These are phyloP conservation scores for Trypanosoma cruzi DNA, from an alignment of 208 protist species.

Conservation along the genomic window DNA sequence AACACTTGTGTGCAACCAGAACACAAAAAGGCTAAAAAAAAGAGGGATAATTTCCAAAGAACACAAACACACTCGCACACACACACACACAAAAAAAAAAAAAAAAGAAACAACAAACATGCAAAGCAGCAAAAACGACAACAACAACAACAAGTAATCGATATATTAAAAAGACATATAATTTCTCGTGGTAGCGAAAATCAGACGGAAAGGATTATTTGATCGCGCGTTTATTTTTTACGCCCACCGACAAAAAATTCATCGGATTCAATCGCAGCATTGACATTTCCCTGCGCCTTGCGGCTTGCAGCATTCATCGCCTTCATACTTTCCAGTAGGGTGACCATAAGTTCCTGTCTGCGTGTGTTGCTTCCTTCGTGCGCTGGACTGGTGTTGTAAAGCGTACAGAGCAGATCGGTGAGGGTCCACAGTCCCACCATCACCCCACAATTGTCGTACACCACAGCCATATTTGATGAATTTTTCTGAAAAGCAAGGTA, in stretches of 20 bases:
- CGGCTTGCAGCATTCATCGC: slow-evolving; percentile 38
- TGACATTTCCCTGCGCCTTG: not conserved
- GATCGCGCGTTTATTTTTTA: not conserved
- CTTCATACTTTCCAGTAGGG: slow-evolving; percentile 50
- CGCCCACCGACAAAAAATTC: not conserved
- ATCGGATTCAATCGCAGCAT: not conserved
- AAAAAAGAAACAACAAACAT: too few species aligned
- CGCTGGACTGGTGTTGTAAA: slow-evolving; percentile 43
- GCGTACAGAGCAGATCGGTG: slow-evolving; percentile 52
- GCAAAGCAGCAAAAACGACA: too few species aligned
- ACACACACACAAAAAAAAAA: too few species aligned
- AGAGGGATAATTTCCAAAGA: too few species aligned
- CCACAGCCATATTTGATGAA: slow-evolving; percentile 59
- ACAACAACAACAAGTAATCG: too few species aligned
- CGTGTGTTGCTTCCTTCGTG: slow-evolving; percentile 20
- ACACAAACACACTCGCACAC: too few species aligned
- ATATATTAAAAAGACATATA: not conserved
- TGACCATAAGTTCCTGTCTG: slow-evolving; percentile 48
- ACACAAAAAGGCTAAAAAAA: too few species aligned
- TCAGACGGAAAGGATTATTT: not conserved
- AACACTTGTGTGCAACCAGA: not conserved
- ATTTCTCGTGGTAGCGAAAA: not conserved
- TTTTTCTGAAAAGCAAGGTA: slow-evolving; percentile 68
- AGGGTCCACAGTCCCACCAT: slow-evolving; percentile 73
- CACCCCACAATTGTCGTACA: slow-evolving; percentile 53